These are phyloP conservation scores for Auxenochlorella pyrenoidosa DNA, from an alignment of 139 green algal genomes.

Conservation along the genomic window DNA sequence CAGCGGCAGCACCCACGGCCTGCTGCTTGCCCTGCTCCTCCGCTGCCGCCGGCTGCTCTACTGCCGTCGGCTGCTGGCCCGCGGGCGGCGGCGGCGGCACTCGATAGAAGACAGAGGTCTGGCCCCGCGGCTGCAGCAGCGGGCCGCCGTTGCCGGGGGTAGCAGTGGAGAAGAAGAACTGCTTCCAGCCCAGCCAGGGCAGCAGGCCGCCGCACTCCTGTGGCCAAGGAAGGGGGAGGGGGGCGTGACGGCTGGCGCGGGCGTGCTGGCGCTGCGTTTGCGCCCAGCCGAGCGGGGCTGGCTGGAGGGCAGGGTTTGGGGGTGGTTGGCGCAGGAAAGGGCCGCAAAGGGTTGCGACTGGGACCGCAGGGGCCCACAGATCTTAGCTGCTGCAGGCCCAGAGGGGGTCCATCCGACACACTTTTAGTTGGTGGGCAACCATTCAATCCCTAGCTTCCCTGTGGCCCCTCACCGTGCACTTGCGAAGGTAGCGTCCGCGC, in stretches of 20 bases:
- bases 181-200: conserved; percentile 83
- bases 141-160: conserved; percentile 89
- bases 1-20: background rate
- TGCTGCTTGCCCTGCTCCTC: no score
- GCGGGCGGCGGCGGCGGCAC: conserved; percentile 15
- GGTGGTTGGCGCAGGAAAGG: no score
- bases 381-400: no score
- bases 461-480: conserved; percentile 14
- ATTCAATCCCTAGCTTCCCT: no score
- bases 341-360: no score
- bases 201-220: conserved; percentile 88
- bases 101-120: conserved; percentile 43
- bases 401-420: no score
- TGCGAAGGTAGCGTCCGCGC: conserved; percentile 48
- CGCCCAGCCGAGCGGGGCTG: no score
- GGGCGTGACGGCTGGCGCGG: no score
- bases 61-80: background rate
- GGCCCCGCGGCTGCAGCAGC: conserved; percentile 54
- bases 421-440: no score
- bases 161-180: conserved; percentile 80
- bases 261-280: no score
- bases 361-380: no score
- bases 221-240: background rate
- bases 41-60: background rate
- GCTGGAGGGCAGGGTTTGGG: background rate